Evolutionary conservation across 75 land plant species (phyloP).

Genomic region (Pinus albicaulis): DNA sequence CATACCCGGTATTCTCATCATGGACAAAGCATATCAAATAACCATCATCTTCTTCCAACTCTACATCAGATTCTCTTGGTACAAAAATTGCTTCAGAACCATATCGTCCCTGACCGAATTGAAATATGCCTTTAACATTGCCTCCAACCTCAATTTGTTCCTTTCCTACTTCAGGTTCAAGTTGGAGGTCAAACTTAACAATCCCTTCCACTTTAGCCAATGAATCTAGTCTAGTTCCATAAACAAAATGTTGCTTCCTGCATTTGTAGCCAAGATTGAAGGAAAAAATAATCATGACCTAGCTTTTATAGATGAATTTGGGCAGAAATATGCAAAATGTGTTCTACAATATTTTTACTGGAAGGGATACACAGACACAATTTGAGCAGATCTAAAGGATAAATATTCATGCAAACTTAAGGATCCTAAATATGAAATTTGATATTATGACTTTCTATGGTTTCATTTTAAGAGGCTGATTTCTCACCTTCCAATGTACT

Average conservation of each 20-base stretch:
- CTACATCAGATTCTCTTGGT: constrained; percentile 54
- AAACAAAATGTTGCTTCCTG: constrained; percentile 84
- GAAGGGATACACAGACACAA: neutral
- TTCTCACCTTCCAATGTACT: constrained; percentile 83
- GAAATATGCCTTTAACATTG: constrained; percentile 60
- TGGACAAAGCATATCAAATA: constrained; percentile 84
- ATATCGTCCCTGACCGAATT: constrained; percentile 74
- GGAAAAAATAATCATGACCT: neutral
- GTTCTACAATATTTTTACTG: neutral
- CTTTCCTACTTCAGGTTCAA: constrained; percentile 58
- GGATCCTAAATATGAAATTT: neutral
- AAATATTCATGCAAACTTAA: neutral
- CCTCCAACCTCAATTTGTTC: constrained; percentile 75
- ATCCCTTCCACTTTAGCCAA: constrained; percentile 58
- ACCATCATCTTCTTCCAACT: constrained; percentile 88
- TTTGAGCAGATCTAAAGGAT: neutral
- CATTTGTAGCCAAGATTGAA: constrained; percentile 18
- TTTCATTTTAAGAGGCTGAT: neutral
- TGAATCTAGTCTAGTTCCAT: constrained; percentile 57
- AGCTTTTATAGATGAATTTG: neutral
- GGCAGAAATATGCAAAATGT: neutral
- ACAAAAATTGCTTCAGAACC: constrained; percentile 92
- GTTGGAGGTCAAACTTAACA: constrained; percentile 80
- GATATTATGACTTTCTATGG: neutral
- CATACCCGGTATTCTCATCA: constrained; percentile 88